phyloP scores from a whole-genome alignment of 257 asterid genomes.

The Cruciata laevipes region DNA sequence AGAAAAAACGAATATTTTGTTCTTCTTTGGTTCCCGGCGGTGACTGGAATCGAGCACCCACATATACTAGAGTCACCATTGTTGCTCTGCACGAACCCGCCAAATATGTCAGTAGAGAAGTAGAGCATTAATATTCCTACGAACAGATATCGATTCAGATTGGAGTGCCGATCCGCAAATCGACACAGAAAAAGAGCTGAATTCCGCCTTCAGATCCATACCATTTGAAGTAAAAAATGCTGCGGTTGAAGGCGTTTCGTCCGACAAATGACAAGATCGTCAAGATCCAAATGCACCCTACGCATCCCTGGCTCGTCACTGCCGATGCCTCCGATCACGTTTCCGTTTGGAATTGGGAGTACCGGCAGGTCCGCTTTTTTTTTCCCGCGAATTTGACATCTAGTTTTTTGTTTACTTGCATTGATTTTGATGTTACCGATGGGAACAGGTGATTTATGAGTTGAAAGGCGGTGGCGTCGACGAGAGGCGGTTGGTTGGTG shows the following conservation, averaged over 20 bases:
- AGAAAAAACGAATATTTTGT: neutral
- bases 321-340: slow-evolving; percentile 99
- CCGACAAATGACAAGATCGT: slow-evolving; percentile 93
- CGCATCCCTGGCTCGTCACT: slow-evolving; percentile 98
- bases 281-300: slow-evolving; percentile 95
- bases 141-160: neutral
- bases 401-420: neutral
- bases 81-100: neutral
- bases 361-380: slow-evolving; percentile 73
- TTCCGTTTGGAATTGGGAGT: slow-evolving; percentile 99
- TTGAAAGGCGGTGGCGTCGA: slow-evolving; percentile 98
- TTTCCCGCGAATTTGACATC: neutral
- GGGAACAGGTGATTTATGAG: slow-evolving; percentile 84
- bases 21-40: neutral
- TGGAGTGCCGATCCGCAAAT: slow-evolving; percentile 7
- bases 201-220: slow-evolving; percentile 19
- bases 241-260: slow-evolving; percentile 84
- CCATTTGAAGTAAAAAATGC: slow-evolving; percentile 31
- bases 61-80: neutral
- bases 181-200: neutral
- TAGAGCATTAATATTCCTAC: neutral
- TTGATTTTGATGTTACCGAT: neutral
- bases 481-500: slow-evolving; percentile 97
- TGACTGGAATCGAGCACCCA: neutral
- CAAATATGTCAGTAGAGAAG: slow-evolving; percentile 1